Evolutionary conservation across 1,284 basidiomycete genomes (phyloP).

Genomic region (Cryptococcus sp.): DNA sequence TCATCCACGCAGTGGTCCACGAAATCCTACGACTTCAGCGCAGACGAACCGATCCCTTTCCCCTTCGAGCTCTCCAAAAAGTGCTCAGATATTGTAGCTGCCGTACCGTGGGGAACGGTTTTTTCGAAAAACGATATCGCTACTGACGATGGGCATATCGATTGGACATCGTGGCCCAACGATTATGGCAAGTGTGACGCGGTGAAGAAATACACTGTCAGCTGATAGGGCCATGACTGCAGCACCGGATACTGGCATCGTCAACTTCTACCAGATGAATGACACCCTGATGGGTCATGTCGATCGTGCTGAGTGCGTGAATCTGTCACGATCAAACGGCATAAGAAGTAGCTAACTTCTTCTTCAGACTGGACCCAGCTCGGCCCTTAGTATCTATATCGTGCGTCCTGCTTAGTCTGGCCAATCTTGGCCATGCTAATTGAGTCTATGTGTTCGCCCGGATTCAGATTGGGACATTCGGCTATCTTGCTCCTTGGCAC

Average conservation of each 20-base stretch:
- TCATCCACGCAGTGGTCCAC: conserved; percentile 70
- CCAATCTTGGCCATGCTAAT: background rate
- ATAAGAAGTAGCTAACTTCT: too few relatives aligned
- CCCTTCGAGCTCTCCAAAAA: conserved; percentile 60
- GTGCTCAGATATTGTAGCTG: conserved; percentile 64
- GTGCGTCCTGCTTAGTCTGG: conserved; percentile 56
- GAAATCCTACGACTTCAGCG: conserved; percentile 82
- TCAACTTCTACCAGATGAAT: conserved; percentile 83
- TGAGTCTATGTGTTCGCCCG: background rate
- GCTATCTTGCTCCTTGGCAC: conserved; percentile 88
- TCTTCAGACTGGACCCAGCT: conserved; percentile 61
- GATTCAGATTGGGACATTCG: conserved; percentile 74
- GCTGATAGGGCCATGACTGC: background rate
- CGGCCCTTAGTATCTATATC: conserved; percentile 86
- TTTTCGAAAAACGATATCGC: conserved; percentile 55
- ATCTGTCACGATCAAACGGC: conserved; percentile 9
- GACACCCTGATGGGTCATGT: conserved; percentile 93
- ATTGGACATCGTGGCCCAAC: conserved; percentile 70
- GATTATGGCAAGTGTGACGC: conserved; percentile 64
- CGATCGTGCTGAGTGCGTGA: conserved; percentile 72
- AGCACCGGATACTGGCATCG: conserved; percentile 90
- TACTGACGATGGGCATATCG: conserved; percentile 53
- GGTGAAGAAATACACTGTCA: background rate
- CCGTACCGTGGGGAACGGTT: conserved; percentile 69
- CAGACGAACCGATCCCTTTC: conserved; percentile 62